A percentile compares a stretch with the other conserved stretches of the same genome.
phyloP scores from a whole-genome alignment of 2,329 filamentous ascomycete species.

The Uncinocarpus reesii region DNA sequence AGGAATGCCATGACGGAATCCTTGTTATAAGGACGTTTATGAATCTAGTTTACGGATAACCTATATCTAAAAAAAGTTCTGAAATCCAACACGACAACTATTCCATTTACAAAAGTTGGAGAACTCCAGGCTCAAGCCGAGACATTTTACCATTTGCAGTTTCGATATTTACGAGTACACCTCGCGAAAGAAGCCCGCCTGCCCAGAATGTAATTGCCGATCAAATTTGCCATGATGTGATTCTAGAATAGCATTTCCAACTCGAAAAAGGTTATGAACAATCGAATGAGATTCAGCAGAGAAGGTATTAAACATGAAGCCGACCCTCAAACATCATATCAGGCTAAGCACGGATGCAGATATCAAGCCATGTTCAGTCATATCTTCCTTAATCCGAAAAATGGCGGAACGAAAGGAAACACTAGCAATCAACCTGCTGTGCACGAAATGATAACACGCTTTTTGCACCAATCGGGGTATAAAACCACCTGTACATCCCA shows the following conservation, averaged over 20 bases:
- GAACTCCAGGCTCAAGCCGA: no score
- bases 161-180: no score
- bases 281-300: neutral
- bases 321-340: neutral
- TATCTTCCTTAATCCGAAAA: neutral
- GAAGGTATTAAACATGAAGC: neutral
- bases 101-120: no score
- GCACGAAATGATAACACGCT: neutral
- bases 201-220: no score
- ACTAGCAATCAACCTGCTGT: neutral
- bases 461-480: slow-evolving; percentile 9
- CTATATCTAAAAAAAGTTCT: no score
- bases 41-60: no score
- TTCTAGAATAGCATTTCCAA: no score
- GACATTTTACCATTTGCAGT: no score
- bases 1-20: slow-evolving; percentile 32
- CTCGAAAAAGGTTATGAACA: no score
- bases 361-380: neutral
- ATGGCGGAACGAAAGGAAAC: neutral
- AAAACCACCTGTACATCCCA: slow-evolving; percentile 11
- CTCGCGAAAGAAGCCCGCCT: no score
- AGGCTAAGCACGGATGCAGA: neutral
- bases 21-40: neutral
- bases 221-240: no score
- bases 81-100: no score